Percentiles rank a stretch among this genome's conserved stretches.
Conservation (phyloP, 352 stramenopile species). For the Lagenidium giganteum region DNA sequence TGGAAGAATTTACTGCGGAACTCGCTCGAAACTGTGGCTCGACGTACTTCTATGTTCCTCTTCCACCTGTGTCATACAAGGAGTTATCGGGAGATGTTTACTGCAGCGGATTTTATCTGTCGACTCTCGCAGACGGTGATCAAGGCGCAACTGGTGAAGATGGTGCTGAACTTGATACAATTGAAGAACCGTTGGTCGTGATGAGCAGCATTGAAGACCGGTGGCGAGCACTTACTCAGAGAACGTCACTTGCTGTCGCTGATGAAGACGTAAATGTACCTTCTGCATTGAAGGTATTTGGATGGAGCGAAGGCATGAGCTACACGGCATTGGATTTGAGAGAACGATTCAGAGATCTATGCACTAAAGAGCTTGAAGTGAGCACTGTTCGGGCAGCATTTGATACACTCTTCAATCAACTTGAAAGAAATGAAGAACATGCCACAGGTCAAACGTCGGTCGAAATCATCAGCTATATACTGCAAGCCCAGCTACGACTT, state of each 20-base stretch:
- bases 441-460: conserved; percentile 48
- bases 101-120: conserved; percentile 71
- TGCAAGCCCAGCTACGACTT: conserved; percentile 57
- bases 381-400: conserved; percentile 52
- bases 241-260: conserved; percentile 30
- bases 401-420: conserved; percentile 40
- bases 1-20: conserved; percentile 59
- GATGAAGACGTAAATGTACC: conserved; percentile 38
- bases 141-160: too few relatives aligned
- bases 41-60: conserved; percentile 55
- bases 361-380: conserved; percentile 33
- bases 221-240: conserved; percentile 49
- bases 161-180: conserved; percentile 44
- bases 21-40: conserved; percentile 46
- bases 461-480: conserved; percentile 67
- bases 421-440: conserved; percentile 47
- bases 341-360: conserved; percentile 60
- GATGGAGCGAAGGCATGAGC: conserved; percentile 37
- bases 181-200: conserved; percentile 69
- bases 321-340: conserved; percentile 53
- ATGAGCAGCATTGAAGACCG: conserved; percentile 81
- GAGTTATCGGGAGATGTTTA: conserved; percentile 76
- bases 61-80: conserved; percentile 60
- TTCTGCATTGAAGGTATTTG: conserved; percentile 60
- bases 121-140: conserved; percentile 55